Percentiles rank a stretch among this genome's conserved stretches.
Evolutionary conservation across 139 green algal species (phyloP).

Genomic region (Trebouxia sp.): DNA sequence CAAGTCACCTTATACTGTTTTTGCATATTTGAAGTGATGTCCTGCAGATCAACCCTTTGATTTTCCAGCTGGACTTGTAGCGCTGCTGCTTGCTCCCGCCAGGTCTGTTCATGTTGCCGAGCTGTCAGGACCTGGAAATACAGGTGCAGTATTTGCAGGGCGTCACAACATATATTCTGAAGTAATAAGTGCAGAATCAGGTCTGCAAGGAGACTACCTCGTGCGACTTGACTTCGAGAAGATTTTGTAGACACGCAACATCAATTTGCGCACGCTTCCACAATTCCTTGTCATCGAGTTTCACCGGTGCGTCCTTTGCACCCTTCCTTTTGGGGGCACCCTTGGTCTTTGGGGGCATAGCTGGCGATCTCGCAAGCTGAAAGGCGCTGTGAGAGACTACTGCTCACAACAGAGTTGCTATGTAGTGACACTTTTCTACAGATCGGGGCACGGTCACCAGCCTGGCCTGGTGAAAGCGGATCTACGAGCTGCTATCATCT

Average conservation of each 20-base stretch:
- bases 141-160: too few species aligned
- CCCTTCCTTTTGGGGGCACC: background rate
- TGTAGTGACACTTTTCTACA: too few species aligned
- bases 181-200: background rate
- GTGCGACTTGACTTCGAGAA: conserved; percentile 7
- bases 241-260: background rate
- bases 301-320: background rate
- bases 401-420: too few species aligned
- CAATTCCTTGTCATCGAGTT: conserved; percentile 3
- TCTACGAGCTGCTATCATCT: too few species aligned
- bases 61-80: background rate
- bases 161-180: too few species aligned
- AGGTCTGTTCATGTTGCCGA: background rate
- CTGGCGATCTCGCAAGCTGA: too few species aligned
- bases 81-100: background rate
- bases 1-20: conserved; percentile 1
- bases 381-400: too few species aligned
- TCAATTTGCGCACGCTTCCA: background rate
- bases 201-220: background rate
- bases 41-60: background rate
- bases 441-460: too few species aligned
- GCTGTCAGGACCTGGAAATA: background rate
- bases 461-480: too few species aligned
- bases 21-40: conserved; percentile 7
- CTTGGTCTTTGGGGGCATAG: background rate